Conservation (phyloP, 768 basidiomycete species). For the Leccinum sublutescens region DNA sequence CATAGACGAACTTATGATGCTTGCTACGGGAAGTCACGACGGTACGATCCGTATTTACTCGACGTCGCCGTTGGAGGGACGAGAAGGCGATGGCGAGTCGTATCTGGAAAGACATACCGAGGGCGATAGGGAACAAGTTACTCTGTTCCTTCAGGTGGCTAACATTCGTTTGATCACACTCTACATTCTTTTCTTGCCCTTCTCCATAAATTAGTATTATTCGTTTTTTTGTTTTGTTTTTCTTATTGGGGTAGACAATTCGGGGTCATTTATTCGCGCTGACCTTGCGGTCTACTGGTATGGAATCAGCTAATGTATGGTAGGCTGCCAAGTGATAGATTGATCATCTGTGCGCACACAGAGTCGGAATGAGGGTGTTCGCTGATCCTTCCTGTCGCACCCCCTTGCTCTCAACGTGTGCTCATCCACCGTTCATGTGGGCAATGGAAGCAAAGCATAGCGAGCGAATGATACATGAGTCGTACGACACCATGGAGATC, state of each 20-base stretch:
- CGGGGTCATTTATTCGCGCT: slow-evolving; percentile 23
- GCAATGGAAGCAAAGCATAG: slow-evolving; percentile 27
- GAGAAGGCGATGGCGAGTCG: slow-evolving; percentile 25
- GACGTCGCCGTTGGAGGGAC: slow-evolving; percentile 32
- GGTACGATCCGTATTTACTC: slow-evolving; percentile 77
- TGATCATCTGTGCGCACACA: not conserved
- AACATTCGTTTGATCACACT: slow-evolving; percentile 3
- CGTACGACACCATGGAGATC: slow-evolving; percentile 15
- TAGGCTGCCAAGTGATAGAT: no score
- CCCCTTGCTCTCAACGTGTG: slow-evolving; percentile 18
- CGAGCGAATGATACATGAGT: slow-evolving; percentile 19
- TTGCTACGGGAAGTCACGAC: slow-evolving; percentile 77
- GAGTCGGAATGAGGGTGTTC: slow-evolving; percentile 1
- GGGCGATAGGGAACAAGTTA: slow-evolving; percentile 23
- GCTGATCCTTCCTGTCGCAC: not conserved
- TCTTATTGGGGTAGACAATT: slow-evolving; percentile 18
- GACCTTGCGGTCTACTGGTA: not conserved
- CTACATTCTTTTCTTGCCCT: slow-evolving; percentile 2
- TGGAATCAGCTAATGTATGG: no score
- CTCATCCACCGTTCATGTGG: slow-evolving; percentile 11
- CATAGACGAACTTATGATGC: slow-evolving; percentile 46
- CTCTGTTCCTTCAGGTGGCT: slow-evolving; percentile 31
- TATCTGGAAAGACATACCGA: slow-evolving; percentile 27
- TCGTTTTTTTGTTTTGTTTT: not conserved
- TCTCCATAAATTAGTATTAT: slow-evolving; percentile 5